Base-by-base conservation (phyloP, 768 basidiomycete species). In the Trametes sanguinea region DNA sequence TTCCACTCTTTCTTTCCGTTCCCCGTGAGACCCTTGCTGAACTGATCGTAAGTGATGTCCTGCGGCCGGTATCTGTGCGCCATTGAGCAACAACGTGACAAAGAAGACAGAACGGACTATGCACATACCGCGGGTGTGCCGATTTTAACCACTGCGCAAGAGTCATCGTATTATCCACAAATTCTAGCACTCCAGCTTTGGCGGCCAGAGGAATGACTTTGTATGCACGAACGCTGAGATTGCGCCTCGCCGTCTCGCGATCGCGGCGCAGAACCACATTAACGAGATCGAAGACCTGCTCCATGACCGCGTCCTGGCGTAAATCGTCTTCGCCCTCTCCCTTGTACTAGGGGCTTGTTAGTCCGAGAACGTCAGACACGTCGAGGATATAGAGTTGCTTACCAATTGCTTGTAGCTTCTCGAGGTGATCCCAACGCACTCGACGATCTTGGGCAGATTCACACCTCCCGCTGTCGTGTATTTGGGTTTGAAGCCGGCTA, bases 241-340 rank as follows among this genome's bases (percentile, higher is more conserved):
- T 76, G 9, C 97, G 86, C 54, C 83, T 81, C 54, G 82, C 80
- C 0, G 95, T 94, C 67, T 91, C 86, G 35, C 86, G 80, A 72
- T 99, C 94, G 16, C 79, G 79, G 2, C 69, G 69, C 14, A 99
- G 81, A 2, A 98, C 82, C 8, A 82, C 75, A 65, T 98, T 98
- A 58, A 95, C 89, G 17, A 98, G 80, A 17, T 85, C 85, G 69
- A 99, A 99, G 2, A 97, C 94, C 74, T 99, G 97, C 69, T 98
- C 94, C 95, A 99, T 98, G 54, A 98, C 94, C 0, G 95, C 95
- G 71, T 99, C 97, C 74, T 99, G 97, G 43, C 97, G 87, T 48
- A 97, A 73, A 69, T 99, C 97, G 67, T 99, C 97, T 9, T 85
- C 80, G 8, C 90, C 90, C 76, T 90, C 86, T 3, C 94, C 94